Conservation (phyloP, 2,329 filamentous ascomycete genomes). For the Periconia macrospinosa region DNA sequence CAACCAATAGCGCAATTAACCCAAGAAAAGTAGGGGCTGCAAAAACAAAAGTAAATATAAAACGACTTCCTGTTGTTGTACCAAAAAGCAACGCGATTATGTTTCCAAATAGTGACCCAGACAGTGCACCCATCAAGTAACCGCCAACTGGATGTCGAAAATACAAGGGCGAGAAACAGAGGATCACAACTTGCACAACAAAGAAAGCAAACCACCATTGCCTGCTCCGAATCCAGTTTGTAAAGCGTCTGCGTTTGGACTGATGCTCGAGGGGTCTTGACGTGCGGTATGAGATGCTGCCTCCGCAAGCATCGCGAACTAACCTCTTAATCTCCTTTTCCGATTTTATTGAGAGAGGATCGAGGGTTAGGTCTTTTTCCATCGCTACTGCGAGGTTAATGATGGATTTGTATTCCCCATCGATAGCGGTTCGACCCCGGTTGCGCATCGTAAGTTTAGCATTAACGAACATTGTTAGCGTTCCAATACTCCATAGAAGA, state of each 20-base stretch:
- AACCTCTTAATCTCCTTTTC: not conserved
- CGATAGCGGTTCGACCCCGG: slow-evolving; percentile 7
- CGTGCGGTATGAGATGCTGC: not conserved
- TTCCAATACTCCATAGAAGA: slow-evolving; percentile 19
- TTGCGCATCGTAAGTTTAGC: slow-evolving; percentile 8
- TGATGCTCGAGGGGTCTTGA: not conserved
- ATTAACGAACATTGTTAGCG: slow-evolving; percentile 16
- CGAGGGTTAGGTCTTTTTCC: not conserved
- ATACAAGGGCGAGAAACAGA: not conserved
- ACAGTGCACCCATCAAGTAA: too few relatives aligned
- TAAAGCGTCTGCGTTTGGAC: not conserved
- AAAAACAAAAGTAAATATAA: too few relatives aligned
- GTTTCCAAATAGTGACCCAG: too few relatives aligned
- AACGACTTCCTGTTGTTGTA: too few relatives aligned
- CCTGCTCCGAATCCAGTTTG: not conserved
- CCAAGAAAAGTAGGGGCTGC: too few relatives aligned
- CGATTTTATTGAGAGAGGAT: not conserved
- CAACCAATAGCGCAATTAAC: too few relatives aligned
- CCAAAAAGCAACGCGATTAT: too few relatives aligned
- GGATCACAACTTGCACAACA: not conserved
- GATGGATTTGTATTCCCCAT: slow-evolving; percentile 21
- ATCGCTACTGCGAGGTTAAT: slow-evolving; percentile 25
- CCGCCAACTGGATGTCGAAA: not conserved
- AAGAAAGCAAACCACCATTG: not conserved
- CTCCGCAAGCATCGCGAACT: not conserved